These are phyloP conservation scores for Poa pratensis DNA, from an alignment of 176 grass and related monocot genomes.

Conservation along the genomic window DNA sequence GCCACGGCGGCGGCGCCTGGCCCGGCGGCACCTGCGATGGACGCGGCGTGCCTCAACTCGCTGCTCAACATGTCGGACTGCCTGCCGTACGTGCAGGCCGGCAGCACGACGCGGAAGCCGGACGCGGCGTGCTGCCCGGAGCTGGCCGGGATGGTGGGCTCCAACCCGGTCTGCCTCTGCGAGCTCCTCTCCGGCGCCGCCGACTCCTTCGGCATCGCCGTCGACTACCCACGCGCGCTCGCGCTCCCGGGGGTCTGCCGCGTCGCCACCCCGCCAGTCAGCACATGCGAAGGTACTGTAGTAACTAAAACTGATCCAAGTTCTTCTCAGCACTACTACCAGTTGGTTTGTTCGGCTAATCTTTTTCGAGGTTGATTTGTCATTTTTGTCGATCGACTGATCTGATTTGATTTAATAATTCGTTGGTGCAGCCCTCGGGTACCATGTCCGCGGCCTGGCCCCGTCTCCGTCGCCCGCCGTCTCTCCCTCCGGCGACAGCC, in stretches of 20 bases:
- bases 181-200: conserved; percentile 75
- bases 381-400: not conserved
- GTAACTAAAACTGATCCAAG: too few species aligned
- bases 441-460: conserved; percentile 47
- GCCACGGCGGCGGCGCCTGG: conserved; percentile 42
- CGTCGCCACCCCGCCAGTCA: conserved; percentile 62
- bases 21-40: not conserved
- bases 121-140: conserved; percentile 83
- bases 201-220: conserved; percentile 68
- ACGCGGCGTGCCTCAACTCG: conserved; percentile 54
- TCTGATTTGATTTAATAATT: not conserved
- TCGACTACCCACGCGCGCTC: conserved; percentile 77
- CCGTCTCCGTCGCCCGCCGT: conserved; percentile 48
- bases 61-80: conserved; percentile 83
- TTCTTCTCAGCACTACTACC: too few species aligned
- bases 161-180: conserved; percentile 86
- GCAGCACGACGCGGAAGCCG: conserved; percentile 59
- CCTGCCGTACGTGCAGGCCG: conserved; percentile 71
- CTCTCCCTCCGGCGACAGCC: conserved; percentile 34
- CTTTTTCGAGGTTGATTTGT: too few species aligned
- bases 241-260: conserved; percentile 76
- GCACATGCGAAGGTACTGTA: conserved; percentile 56
- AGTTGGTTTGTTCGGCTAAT: not conserved
- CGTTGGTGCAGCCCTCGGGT: conserved; percentile 48
- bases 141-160: conserved; percentile 68